Conservation (phyloP, 257 asterid genomes). For the Parsonsia alboflavescens region DNA sequence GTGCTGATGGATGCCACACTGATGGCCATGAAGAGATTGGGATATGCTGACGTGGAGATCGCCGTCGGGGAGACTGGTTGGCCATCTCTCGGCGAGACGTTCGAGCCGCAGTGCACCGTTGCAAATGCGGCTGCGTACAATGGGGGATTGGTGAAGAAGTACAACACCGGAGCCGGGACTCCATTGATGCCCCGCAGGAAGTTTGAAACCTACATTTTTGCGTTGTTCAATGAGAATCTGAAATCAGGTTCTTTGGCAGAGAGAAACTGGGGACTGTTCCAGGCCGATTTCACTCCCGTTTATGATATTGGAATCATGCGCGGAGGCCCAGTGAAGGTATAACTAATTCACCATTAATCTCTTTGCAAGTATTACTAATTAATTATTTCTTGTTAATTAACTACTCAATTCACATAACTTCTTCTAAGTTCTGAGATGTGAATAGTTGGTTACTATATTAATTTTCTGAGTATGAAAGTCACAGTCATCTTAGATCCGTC, state of each 20-base stretch:
- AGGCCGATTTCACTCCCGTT: conserved; percentile 63
- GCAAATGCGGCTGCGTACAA: conserved; percentile 71
- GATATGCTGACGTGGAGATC: conserved; percentile 67
- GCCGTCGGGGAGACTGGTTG: conserved; percentile 88
- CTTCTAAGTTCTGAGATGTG: no score
- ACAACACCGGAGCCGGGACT: conserved; percentile 51
- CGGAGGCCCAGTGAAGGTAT: conserved; percentile 19
- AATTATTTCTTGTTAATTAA: no score
- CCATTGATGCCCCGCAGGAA: conserved; percentile 70
- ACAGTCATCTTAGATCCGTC: no score
- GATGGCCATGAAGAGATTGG: conserved; percentile 61
- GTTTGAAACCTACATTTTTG: conserved; percentile 62
- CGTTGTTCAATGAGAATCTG: conserved; percentile 67
- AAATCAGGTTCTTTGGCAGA: conserved; percentile 64
- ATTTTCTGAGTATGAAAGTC: no score
- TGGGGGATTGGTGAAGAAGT: conserved; percentile 52
- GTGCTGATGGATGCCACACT: conserved; percentile 61
- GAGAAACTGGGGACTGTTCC: conserved; percentile 76
- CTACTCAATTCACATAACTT: no score
- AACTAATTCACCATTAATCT: background rate
- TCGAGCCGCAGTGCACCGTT: conserved; percentile 52
- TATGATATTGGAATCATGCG: conserved; percentile 66
- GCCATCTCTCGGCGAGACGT: conserved; percentile 59
- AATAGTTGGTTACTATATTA: no score
- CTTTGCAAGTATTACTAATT: no score